These are phyloP conservation scores for Sporisorium graminicola DNA, from an alignment of 1,284 basidiomycete genomes.

Conservation along the genomic window DNA sequence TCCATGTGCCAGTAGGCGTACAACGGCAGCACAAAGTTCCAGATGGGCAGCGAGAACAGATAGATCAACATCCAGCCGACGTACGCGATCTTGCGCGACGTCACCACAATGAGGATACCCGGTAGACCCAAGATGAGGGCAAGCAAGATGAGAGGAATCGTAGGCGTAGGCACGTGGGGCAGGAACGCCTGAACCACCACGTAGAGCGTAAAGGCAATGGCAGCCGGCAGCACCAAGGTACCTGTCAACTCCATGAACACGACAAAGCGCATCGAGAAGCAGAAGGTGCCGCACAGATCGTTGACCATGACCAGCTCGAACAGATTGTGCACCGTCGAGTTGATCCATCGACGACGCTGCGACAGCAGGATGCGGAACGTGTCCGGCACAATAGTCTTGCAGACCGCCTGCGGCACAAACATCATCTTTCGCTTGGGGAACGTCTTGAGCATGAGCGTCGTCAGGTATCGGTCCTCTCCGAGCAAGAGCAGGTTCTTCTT, in stretches of 20 bases:
- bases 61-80: slow-evolving; percentile 72
- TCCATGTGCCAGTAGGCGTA: slow-evolving; percentile 71
- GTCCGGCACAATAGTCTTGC: slow-evolving; percentile 72
- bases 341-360: slow-evolving; percentile 72
- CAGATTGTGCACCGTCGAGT: slow-evolving; percentile 72
- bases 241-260: slow-evolving; percentile 72
- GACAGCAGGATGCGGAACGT: slow-evolving; percentile 72
- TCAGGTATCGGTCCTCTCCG: slow-evolving; percentile 72
- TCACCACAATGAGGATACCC: slow-evolving; percentile 71
- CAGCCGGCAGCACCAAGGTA: slow-evolving; percentile 72
- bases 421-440: slow-evolving; percentile 73
- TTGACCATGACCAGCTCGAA: slow-evolving; percentile 72
- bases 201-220: slow-evolving; percentile 71
- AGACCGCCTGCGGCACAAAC: slow-evolving; percentile 71
- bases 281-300: slow-evolving; percentile 72
- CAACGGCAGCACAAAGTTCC: slow-evolving; percentile 71
- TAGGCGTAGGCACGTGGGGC: slow-evolving; percentile 52
- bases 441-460: slow-evolving; percentile 72
- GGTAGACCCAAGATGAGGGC: slow-evolving; percentile 72
- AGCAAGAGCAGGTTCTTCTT: slow-evolving; percentile 72
- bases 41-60: slow-evolving; percentile 71
- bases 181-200: slow-evolving; percentile 67
- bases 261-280: slow-evolving; percentile 72
- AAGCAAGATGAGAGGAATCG: slow-evolving; percentile 66
- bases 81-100: slow-evolving; percentile 71